phyloP scores from a whole-genome alignment of 306 rosid species.

The Medicago truncatula region DNA sequence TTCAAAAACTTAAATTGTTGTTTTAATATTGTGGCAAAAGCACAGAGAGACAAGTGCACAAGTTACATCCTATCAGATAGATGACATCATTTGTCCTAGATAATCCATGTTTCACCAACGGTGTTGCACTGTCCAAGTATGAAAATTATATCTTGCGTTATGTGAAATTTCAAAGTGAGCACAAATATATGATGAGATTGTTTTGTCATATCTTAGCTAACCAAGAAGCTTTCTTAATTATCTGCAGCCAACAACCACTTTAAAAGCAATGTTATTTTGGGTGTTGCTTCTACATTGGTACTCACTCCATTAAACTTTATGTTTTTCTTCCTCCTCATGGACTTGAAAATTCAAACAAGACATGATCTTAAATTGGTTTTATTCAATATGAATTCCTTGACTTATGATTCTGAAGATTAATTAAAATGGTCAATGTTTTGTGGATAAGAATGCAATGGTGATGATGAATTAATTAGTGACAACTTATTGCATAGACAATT shows the following conservation, averaged over 20 bases:
- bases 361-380: neutral
- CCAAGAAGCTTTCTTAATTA: neutral
- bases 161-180: constrained; percentile 57
- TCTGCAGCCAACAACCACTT: constrained; percentile 7
- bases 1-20: too few relatives aligned
- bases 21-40: neutral
- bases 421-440: too few relatives aligned
- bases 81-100: neutral
- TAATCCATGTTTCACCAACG: constrained; percentile 51
- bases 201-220: constrained; percentile 31
- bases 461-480: too few relatives aligned
- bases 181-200: constrained; percentile 13
- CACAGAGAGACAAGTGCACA: neutral
- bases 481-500: constrained; percentile 35
- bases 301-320: constrained; percentile 9
- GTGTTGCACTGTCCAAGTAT: constrained; percentile 60
- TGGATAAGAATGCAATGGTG: too few relatives aligned
- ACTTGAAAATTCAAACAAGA: too few relatives aligned
- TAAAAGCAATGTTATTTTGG: constrained; percentile 37
- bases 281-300: constrained; percentile 30
- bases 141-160: constrained; percentile 46
- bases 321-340: constrained; percentile 44
- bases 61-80: neutral
- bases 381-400: neutral
- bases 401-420: neutral